These are phyloP conservation scores for Tolypocladium ophioglossoides DNA, from an alignment of 2,329 filamentous ascomycete genomes.

Conservation along the genomic window DNA sequence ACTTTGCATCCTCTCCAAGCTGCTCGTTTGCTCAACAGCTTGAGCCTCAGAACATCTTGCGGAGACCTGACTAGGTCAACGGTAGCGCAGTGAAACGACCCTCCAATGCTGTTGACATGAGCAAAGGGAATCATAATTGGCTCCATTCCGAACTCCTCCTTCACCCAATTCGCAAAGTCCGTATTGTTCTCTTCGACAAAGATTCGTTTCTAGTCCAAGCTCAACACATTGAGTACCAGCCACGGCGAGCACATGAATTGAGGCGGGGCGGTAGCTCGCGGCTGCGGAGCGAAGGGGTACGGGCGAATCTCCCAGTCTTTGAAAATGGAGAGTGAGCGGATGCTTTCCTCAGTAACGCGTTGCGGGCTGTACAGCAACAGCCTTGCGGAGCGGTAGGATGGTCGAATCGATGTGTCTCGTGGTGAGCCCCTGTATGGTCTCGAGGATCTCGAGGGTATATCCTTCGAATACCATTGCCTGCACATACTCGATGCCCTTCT, in stretches of 20 bases:
- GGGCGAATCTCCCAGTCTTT: not conserved
- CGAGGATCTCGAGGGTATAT: not conserved
- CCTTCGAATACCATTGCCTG: not conserved
- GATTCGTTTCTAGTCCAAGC: conserved; percentile 1
- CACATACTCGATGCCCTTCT: not conserved
- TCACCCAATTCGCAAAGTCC: not conserved
- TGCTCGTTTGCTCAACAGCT: too few relatives aligned
- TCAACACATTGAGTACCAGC: conserved; percentile 1
- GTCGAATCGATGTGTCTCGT: conserved; percentile 1
- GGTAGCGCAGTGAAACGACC: conserved; percentile 1
- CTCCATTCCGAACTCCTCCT: conserved; percentile 1
- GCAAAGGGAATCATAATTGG: not conserved
- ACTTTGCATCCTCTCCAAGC: too few relatives aligned
- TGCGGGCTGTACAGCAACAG: not conserved
- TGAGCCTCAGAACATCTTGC: too few relatives aligned
- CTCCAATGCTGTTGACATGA: conserved; percentile 1
- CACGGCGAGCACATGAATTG: conserved; percentile 1
- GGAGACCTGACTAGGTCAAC: not conserved
- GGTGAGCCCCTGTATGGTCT: not conserved
- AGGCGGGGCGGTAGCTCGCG: not conserved
- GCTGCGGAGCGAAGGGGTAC: not conserved
- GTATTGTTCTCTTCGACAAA: not conserved
- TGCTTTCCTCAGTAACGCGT: not conserved
- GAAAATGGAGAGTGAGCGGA: not conserved
- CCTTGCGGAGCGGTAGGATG: not conserved